Percentiles rank a stretch among this genome's conserved stretches.
These are phyloP conservation scores for Hymenoscyphus occultus DNA, from an alignment of 2,329 filamentous ascomycete species.

Conservation along the genomic window DNA sequence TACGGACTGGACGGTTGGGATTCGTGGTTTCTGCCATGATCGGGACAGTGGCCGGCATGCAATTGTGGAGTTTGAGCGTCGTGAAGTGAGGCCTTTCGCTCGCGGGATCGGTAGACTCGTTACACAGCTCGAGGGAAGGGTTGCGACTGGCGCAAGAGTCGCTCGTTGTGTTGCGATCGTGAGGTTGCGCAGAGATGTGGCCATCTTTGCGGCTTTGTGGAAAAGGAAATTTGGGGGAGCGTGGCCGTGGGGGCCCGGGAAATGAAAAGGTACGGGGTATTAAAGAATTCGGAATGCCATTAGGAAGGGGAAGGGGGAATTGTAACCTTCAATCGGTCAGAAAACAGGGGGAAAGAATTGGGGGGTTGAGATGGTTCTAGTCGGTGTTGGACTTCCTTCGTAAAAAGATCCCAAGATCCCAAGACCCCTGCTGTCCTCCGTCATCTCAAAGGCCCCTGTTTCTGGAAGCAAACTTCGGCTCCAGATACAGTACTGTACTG, in stretches of 20 bases:
- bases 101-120: constrained; percentile 8
- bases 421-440: constrained; percentile 1
- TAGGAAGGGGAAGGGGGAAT: not conserved
- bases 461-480: constrained; percentile 1
- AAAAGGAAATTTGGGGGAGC: constrained; percentile 9
- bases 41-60: not conserved
- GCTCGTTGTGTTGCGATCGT: constrained; percentile 21
- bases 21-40: not conserved
- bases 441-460: not conserved
- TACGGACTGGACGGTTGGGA: constrained; percentile 1
- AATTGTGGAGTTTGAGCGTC: not conserved
- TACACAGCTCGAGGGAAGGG: constrained; percentile 8
- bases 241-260: constrained; percentile 30
- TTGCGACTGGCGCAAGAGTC: constrained; percentile 7
- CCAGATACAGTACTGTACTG: not conserved
- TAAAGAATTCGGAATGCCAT: constrained; percentile 15
- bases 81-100: not conserved
- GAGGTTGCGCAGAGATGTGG: constrained; percentile 22
- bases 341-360: not conserved
- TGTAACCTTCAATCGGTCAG: not conserved
- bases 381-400: not conserved
- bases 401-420: constrained; percentile 1
- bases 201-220: constrained; percentile 22
- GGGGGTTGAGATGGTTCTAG: not conserved
- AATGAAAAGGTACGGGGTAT: not conserved